Base-by-base conservation (phyloP, 345 rosid species). In the Citrus maxima region DNA sequence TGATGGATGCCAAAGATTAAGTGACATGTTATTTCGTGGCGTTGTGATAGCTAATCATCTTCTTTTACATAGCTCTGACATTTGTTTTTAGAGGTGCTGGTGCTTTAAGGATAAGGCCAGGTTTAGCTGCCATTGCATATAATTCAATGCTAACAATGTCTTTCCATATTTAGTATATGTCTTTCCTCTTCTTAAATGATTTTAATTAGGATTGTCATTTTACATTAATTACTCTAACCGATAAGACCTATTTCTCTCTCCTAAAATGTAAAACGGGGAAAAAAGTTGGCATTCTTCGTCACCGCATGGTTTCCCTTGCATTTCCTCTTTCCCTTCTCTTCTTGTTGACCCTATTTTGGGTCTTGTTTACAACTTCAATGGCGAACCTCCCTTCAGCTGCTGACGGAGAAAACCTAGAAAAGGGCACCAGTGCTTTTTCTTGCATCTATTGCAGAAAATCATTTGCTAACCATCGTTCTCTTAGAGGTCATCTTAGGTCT, bases 401-500 rank as follows among this genome's bases (percentile, higher is more conserved):
- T 6, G 27, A 14, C 19, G 30, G 28, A 56, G 65, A 77, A 70
- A 84, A 77, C 71, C 51, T 66, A 14, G 60, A 72, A 66, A 79
- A 62, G 64, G 71, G n/a, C 49, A 35, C 51, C 10, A 13, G 8
- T 79, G 2, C 30, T 6, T 30, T 56, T 70, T 42, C 70, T 35
- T 86, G 82, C 85, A 16, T 74, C 68, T 77, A 72, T 55, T 83
- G 86, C 83, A 74, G 55, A 22, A 74, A 75, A 70, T 40, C 58
- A 14, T 79, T 81, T 63, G 12, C 62, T 49, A 67, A 49, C 76
- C 74, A 75, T 63, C 79, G 32, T n/a, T 80, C 85, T 55, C 80
- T 83, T 58, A 70, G 78, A 16, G 79, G 82, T 22, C 82, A 83
- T 40, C 75, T 61, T 34, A 86, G 34, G 84, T 35, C 64, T 77